Percentiles rank a stretch among this genome's conserved stretches.
Conservation (phyloP, 2,329 filamentous ascomycete genomes). For the Ceratocystis albifundus region DNA sequence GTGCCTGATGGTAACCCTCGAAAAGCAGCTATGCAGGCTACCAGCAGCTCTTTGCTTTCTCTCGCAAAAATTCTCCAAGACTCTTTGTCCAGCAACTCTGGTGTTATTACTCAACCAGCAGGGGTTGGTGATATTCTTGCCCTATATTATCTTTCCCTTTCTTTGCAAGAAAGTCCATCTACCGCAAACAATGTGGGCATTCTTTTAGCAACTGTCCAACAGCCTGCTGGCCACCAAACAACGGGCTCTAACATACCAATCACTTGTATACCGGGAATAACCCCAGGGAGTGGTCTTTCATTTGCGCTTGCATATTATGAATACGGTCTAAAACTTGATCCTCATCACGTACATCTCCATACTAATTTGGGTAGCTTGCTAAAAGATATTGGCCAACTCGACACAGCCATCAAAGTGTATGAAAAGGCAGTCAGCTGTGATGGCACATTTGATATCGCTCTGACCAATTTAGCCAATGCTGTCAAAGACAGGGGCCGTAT, state of each 20-base stretch:
- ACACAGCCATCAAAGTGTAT: conserved; percentile 91
- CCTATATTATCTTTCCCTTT: conserved; percentile 88
- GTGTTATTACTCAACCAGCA: conserved; percentile 45
- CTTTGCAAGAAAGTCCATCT: conserved; percentile 87
- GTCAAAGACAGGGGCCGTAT: conserved; percentile 94
- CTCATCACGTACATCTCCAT: conserved; percentile 86
- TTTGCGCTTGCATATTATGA: conserved; percentile 90
- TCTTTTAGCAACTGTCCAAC: conserved; percentile 85
- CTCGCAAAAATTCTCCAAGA: conserved; percentile 97
- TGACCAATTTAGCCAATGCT: conserved; percentile 93
- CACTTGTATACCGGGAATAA: conserved; percentile 58
- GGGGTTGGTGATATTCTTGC: conserved; percentile 87
- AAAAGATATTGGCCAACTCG: conserved; percentile 90
- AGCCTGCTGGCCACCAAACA: conserved; percentile 33
- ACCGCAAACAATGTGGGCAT: conserved; percentile 98
- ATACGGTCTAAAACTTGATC: conserved; percentile 77
- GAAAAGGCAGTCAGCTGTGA: conserved; percentile 88
- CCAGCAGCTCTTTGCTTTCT: conserved; percentile 88
- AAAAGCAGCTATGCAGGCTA: conserved; percentile 77
- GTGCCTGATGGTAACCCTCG: conserved; percentile 59
- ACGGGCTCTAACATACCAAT: conserved; percentile 16
- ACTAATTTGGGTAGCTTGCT: conserved; percentile 91
- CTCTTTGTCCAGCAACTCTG: conserved; percentile 66
- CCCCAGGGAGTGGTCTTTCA: conserved; percentile 74
- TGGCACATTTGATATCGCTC: conserved; percentile 86